phyloP scores from a whole-genome alignment of 768 basidiomycete species.

The Suillus tomentosus region DNA sequence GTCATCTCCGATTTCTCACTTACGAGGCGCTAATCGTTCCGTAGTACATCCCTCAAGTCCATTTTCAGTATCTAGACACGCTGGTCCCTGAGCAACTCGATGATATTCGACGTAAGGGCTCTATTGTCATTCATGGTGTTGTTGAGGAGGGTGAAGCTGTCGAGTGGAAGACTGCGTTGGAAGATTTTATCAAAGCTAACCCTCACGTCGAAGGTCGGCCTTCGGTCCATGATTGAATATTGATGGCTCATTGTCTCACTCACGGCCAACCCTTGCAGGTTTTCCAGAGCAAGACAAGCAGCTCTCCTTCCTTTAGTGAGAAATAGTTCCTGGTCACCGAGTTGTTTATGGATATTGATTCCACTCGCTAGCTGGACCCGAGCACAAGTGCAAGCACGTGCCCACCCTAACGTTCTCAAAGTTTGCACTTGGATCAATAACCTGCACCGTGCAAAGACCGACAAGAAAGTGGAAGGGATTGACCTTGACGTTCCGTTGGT shows the following conservation, averaged over 20 bases:
- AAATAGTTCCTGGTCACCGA: slow-evolving; percentile 5
- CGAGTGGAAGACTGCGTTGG: slow-evolving; percentile 58
- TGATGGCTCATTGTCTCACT: background rate
- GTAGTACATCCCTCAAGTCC: slow-evolving; percentile 64
- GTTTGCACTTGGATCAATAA: slow-evolving; percentile 62
- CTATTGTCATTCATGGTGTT: slow-evolving; percentile 61
- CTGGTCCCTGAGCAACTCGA: slow-evolving; percentile 48
- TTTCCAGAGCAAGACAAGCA: slow-evolving; percentile 61
- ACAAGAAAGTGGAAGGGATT: slow-evolving; percentile 47
- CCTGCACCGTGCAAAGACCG: slow-evolving; percentile 52
- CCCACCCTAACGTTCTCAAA: slow-evolving; percentile 65
- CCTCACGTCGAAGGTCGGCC: slow-evolving; percentile 53
- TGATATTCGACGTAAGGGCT: slow-evolving; percentile 55
- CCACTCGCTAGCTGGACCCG: slow-evolving; percentile 42
- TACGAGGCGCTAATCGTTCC: background rate
- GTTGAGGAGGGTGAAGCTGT: slow-evolving; percentile 58
- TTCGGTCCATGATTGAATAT: background rate
- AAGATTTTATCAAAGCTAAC: slow-evolving; percentile 58
- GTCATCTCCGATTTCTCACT: slow-evolving; percentile 18
- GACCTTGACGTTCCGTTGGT: slow-evolving; percentile 62
- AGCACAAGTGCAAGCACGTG: slow-evolving; percentile 67
- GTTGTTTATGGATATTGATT: background rate
- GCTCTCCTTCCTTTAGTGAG: slow-evolving; percentile 74
- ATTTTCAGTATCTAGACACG: slow-evolving; percentile 53
- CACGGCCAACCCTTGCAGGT: slow-evolving; percentile 36